Base-by-base conservation (phyloP, 306 rosid genomes). In the Vigna radiata region DNA sequence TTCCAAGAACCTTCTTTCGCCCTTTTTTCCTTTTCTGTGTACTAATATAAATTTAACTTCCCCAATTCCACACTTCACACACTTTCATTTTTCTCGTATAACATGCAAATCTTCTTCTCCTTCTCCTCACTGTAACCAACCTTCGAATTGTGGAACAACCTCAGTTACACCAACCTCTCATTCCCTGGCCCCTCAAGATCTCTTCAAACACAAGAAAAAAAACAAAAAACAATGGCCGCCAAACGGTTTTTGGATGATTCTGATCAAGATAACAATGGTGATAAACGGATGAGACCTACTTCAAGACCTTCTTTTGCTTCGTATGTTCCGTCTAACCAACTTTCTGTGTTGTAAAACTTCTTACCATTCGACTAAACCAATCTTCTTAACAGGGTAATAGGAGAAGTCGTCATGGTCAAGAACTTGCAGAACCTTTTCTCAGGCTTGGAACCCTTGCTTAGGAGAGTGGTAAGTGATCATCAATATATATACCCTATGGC, bases 351-450 rank as follows among this genome's bases (percentile, higher is more conserved):
- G 13, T 2, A 41, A 9, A 41, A 41, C 46, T 41, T 41, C 46
- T 41, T 41, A 8, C 46, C 9, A 0, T 41, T 41, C 13, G 9
- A 41, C 46, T 44, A 44, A 44, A 44, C 16, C 49, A 11, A 23
- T 44, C 53, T 27, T 60, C 6, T 10, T 43, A 19, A 21, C 90
- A 95, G 99, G 48, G 90, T 92, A 9, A 90, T 92, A 10, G 96
- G 92, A 76, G 97, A 95, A 81, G 96, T 86, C 1, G 94, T 90
- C 2, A 87, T 86, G 97, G 89, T 88, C 75, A 91, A 92, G 61
- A 90, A 94, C 78, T 21, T 92, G 70, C 90, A 87, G 58, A 88
- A 79, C 82, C 86, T 95, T 16, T 88, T 86, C 83, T 84, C 93
- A 7, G 83, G 87, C 73, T 73, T 95, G 84, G 99, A 95, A 55